These are phyloP conservation scores for Leccinum uliginosum DNA, from an alignment of 768 basidiomycete species.

Conservation along the genomic window DNA sequence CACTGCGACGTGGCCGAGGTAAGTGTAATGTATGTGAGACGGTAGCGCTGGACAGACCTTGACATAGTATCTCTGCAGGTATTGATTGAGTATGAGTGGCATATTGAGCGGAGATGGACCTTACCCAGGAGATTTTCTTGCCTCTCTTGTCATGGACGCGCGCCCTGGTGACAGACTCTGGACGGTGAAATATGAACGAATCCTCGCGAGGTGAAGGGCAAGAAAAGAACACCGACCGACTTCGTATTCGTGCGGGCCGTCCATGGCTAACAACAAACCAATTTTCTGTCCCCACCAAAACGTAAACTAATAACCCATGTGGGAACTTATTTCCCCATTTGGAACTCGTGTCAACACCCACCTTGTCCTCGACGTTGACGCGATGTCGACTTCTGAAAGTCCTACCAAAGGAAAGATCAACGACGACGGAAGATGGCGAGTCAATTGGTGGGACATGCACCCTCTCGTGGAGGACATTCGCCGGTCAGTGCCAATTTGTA, in stretches of 20 bases:
- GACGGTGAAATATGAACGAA: slow-evolving; percentile 1
- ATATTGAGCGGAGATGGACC: slow-evolving; percentile 5
- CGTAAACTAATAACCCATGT: not conserved
- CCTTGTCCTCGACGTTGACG: not conserved
- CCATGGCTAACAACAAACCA: slow-evolving; percentile 21
- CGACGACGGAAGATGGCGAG: slow-evolving; percentile 51
- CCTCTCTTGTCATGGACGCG: slow-evolving; percentile 44
- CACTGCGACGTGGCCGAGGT: slow-evolving; percentile 38
- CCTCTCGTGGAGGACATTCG: slow-evolving; percentile 54
- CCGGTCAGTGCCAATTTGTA: slow-evolving; percentile 36
- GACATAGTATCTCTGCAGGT: slow-evolving; percentile 50
- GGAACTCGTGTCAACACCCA: not conserved
- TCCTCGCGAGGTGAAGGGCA: not conserved
- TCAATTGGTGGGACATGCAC: slow-evolving; percentile 73
- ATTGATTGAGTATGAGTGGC: slow-evolving; percentile 10
- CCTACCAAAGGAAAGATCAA: slow-evolving; percentile 53
- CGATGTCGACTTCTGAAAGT: slow-evolving; percentile 24
- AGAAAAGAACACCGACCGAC: slow-evolving; percentile 47
- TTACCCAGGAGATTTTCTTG: slow-evolving; percentile 50
- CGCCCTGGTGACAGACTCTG: slow-evolving; percentile 54
- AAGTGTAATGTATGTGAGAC: not conserved
- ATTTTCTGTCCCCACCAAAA: too few species aligned
- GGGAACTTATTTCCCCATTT: not conserved
- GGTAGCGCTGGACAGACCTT: slow-evolving; percentile 39
- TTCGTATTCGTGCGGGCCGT: slow-evolving; percentile 53